phyloP scores from a whole-genome alignment of 2,329 filamentous ascomycete species.

The Tolypocladium capitatum region DNA sequence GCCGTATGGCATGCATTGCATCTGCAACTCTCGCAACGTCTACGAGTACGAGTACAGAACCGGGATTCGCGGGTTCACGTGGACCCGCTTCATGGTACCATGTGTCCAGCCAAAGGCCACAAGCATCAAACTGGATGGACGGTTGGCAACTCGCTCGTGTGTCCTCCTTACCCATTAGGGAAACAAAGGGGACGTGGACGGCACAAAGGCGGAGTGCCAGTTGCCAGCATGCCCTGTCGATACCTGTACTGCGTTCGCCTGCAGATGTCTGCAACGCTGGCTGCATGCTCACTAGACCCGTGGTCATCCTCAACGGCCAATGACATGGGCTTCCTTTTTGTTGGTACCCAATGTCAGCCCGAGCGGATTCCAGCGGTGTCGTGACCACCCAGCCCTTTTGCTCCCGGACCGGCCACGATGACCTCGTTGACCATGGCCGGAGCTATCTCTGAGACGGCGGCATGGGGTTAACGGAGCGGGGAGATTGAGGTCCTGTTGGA shows the following conservation, averaged over 20 bases:
- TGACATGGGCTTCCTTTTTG: neutral
- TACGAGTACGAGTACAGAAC: neutral
- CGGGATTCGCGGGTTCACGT: slow-evolving; percentile 8
- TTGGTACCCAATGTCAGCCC: slow-evolving; percentile 3
- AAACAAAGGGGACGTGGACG: neutral
- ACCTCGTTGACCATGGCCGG: neutral
- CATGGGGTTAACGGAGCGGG: neutral
- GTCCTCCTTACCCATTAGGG: neutral
- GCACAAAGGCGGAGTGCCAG: neutral
- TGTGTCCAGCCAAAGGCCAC: neutral
- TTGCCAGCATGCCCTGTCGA: neutral
- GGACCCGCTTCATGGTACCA: neutral
- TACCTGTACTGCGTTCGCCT: neutral
- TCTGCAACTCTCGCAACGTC: too few relatives aligned
- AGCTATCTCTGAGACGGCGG: neutral
- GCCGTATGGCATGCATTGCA: slow-evolving; percentile 11
- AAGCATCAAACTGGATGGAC: neutral
- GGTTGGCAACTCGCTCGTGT: neutral
- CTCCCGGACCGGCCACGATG: neutral
- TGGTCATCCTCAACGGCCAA: neutral
- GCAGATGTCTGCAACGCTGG: neutral
- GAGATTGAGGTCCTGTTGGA: neutral
- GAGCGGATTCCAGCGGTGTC: neutral
- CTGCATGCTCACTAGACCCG: neutral
- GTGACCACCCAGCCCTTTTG: neutral